Evolutionary conservation across 306 rosid genomes (phyloP).

Genomic region (Dicorynia guianensis): DNA sequence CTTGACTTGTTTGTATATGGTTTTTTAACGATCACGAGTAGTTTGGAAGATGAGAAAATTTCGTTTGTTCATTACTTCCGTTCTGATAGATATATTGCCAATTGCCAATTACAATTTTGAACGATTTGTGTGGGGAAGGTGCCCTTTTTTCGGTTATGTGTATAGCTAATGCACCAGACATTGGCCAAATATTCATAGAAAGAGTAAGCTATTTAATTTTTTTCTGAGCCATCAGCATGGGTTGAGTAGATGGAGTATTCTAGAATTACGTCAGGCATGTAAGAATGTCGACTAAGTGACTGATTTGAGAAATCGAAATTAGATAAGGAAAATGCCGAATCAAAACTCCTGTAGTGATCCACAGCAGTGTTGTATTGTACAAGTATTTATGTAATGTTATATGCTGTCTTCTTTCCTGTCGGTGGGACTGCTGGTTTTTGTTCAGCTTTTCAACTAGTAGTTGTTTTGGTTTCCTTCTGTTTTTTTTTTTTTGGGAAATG

Average conservation of each 20-base stretch:
- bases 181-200: constrained; percentile 16
- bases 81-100: constrained; percentile 33
- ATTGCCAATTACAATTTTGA: constrained; percentile 45
- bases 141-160: neutral
- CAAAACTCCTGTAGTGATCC: neutral
- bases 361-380: neutral
- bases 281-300: neutral
- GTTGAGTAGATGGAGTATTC: neutral
- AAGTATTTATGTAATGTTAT: neutral
- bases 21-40: constrained; percentile 30
- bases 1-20: constrained; percentile 44
- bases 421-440: neutral
- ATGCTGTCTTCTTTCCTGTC: neutral
- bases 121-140: constrained; percentile 29
- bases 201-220: neutral
- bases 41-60: constrained; percentile 33
- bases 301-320: neutral
- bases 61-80: constrained; percentile 18
- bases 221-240: constrained; percentile 26
- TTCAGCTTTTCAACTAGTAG: neutral
- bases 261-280: neutral
- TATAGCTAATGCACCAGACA: constrained; percentile 21
- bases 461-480: neutral
- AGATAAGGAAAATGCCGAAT: neutral
- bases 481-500: too few species aligned